Conservation (phyloP, 169 alveolate species). For the Plasmodium vivax region DNA sequence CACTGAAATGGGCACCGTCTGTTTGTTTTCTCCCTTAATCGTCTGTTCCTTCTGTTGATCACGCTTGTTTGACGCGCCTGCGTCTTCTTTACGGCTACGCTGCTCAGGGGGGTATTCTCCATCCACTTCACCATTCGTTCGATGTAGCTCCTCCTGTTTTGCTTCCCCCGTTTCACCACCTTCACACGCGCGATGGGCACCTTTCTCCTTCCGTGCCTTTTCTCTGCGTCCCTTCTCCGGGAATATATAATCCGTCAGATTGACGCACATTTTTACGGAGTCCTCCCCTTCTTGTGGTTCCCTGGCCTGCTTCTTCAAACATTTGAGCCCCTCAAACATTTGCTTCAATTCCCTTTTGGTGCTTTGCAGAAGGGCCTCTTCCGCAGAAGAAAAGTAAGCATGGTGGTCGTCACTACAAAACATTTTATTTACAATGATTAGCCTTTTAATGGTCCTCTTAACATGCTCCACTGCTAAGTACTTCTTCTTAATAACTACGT, state of each 20-base stretch:
- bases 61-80: background rate
- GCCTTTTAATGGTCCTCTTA: constrained; percentile 13
- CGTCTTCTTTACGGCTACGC: background rate
- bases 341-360: background rate
- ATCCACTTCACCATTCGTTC: background rate
- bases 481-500: constrained; percentile 39
- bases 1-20: background rate
- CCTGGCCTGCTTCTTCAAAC: background rate
- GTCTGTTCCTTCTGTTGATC: background rate
- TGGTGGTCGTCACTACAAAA: constrained; percentile 12
- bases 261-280: background rate
- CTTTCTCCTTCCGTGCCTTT: background rate
- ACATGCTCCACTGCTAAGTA: constrained; percentile 28
- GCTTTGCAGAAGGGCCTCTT: constrained; percentile 6
- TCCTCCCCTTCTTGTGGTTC: background rate
- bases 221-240: background rate
- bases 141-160: background rate
- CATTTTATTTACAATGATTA: constrained; percentile 7
- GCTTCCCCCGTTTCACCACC: background rate
- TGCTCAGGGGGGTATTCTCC: background rate
- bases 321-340: constrained; percentile 29
- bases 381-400: background rate
- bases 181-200: background rate
- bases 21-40: background rate
- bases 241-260: constrained; percentile 19